These are phyloP conservation scores for Dryadomyces quercivorus DNA, from an alignment of 2,329 filamentous ascomycete species.

Conservation along the genomic window DNA sequence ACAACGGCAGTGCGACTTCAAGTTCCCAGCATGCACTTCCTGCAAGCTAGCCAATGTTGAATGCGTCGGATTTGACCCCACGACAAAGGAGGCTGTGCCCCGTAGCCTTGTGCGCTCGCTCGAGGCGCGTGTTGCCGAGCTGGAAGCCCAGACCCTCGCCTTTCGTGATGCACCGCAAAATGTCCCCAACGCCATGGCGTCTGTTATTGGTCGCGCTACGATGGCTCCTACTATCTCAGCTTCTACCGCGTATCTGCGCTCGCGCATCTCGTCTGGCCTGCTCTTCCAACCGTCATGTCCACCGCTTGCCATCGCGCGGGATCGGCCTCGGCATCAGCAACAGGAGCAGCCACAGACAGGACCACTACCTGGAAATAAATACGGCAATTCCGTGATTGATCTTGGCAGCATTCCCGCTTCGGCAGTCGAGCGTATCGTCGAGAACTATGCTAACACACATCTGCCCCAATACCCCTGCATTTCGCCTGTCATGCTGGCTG, in stretches of 20 bases:
- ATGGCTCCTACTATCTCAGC: background rate
- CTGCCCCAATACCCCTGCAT: conserved; percentile 5
- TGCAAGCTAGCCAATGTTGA: conserved; percentile 1
- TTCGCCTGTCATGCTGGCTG: background rate
- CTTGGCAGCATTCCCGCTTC: conserved; percentile 1
- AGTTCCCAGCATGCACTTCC: conserved; percentile 1
- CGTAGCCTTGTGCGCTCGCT: conserved; percentile 1
- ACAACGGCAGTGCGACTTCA: conserved; percentile 2
- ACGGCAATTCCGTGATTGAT: background rate
- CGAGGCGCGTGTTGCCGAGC: conserved; percentile 3
- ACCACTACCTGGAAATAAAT: background rate
- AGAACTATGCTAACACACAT: conserved; percentile 2
- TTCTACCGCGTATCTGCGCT: background rate
- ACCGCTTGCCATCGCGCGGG: background rate
- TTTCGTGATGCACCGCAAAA: conserved; percentile 1
- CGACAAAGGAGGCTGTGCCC: conserved; percentile 1
- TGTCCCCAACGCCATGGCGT: conserved; percentile 2
- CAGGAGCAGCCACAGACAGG: background rate
- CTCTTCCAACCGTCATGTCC: conserved; percentile 3
- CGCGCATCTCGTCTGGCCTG: background rate
- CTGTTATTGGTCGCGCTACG: conserved; percentile 1
- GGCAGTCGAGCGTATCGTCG: conserved; percentile 3
- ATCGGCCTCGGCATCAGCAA: background rate
- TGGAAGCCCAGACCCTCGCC: conserved; percentile 2
- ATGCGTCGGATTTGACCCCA: conserved; percentile 2